Evolutionary conservation across 1,139 yeast genomes (phyloP).

Genomic region (Blastobotrys elegans): DNA sequence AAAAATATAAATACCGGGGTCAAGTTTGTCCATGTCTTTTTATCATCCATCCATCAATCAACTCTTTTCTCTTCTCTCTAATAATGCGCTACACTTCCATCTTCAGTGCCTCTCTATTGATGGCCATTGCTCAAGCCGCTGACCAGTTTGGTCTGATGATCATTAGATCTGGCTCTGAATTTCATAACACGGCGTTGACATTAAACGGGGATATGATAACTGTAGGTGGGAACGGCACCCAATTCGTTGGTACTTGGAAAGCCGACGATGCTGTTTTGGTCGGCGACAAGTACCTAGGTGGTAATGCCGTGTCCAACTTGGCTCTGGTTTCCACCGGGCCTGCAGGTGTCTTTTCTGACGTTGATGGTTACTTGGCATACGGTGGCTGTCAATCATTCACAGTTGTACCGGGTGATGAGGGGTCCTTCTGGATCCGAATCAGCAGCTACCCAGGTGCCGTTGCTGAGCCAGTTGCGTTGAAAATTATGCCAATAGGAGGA

Average conservation of each 20-base stretch:
- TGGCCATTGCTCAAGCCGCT: constrained; percentile 6
- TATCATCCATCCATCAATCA: not conserved
- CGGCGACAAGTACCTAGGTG: not conserved
- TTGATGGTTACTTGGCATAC: constrained; percentile 15
- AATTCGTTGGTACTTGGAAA: constrained; percentile 8
- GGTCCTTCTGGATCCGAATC: constrained; percentile 16
- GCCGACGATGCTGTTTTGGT: not conserved
- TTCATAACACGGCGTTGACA: constrained; percentile 13
- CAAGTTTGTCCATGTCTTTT: too few species aligned
- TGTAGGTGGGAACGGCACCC: constrained; percentile 10
- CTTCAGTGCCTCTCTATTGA: not conserved
- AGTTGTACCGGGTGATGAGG: constrained; percentile 15
- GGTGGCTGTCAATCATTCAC: constrained; percentile 17
- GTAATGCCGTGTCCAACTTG: not conserved
- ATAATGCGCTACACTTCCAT: not conserved
- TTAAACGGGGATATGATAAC: constrained; percentile 3
- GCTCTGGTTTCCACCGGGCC: not conserved
- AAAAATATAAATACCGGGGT: not conserved
- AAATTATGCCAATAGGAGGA: not conserved
- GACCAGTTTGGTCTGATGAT: constrained; percentile 9
- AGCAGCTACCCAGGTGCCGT: constrained; percentile 15
- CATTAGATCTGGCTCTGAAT: constrained; percentile 12
- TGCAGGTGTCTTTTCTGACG: constrained; percentile 5
- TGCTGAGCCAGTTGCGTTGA: constrained; percentile 16
- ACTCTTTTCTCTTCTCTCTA: not conserved